A percentile compares a stretch with the other conserved stretches of the same genome.
These are phyloP conservation scores for Tylopilus vinaceipallidus DNA, from an alignment of 768 basidiomycete species.

Conservation along the genomic window DNA sequence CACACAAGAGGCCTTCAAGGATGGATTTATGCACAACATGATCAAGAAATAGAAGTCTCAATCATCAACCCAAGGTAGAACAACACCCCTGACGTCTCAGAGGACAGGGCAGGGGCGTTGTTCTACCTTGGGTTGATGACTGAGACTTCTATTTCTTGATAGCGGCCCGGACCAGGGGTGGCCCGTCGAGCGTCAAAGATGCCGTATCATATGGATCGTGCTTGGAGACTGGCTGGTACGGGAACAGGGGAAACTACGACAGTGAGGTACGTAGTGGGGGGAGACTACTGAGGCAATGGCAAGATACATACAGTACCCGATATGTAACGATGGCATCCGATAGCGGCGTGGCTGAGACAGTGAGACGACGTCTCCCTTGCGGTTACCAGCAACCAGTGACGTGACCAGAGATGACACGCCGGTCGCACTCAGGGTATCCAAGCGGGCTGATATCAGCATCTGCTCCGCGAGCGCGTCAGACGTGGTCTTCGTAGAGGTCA, in stretches of 20 bases:
- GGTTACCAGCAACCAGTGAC: not conserved
- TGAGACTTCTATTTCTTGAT: conserved; percentile 28
- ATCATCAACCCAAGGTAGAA: conserved; percentile 28
- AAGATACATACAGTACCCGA: no score
- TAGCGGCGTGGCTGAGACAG: not conserved
- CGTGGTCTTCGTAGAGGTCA: not conserved
- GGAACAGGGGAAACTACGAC: not conserved
- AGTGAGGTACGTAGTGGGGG: not conserved
- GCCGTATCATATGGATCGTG: not conserved
- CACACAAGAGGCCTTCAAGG: conserved; percentile 21
- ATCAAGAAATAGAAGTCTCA: conserved; percentile 26
- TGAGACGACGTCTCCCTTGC: not conserved
- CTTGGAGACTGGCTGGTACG: no score
- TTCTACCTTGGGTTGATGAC: conserved; percentile 28
- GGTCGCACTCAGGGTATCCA: not conserved
- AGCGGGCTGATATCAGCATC: not conserved
- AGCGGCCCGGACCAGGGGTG: no score
- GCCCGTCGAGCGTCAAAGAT: no score
- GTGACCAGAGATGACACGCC: not conserved
- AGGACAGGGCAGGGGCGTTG: conserved; percentile 21
- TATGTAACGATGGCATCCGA: not conserved
- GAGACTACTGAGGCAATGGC: not conserved
- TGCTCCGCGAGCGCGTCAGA: not conserved
- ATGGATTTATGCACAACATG: conserved; percentile 27
- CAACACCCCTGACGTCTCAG: conserved; percentile 18